Evolutionary conservation across 352 stramenopile species (phyloP).

Genomic region (Phytophthora brassicae): DNA sequence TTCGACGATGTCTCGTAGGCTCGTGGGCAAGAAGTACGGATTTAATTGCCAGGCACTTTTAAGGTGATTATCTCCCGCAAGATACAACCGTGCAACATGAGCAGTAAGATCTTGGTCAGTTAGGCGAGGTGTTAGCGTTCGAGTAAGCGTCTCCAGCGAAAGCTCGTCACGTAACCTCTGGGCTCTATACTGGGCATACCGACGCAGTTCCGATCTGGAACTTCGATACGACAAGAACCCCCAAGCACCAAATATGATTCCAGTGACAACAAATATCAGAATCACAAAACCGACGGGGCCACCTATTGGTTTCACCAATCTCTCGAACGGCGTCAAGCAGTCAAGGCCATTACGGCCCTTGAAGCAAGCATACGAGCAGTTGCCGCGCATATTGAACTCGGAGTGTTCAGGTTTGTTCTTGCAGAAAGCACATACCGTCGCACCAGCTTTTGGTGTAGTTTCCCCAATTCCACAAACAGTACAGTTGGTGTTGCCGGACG

Average conservation of each 20-base stretch:
- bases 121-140: slow-evolving; percentile 66
- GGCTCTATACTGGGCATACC: slow-evolving; percentile 76
- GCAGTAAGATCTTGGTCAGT: slow-evolving; percentile 75
- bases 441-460: slow-evolving; percentile 57
- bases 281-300: slow-evolving; percentile 74
- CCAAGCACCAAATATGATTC: slow-evolving; percentile 63
- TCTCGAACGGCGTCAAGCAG: slow-evolving; percentile 84
- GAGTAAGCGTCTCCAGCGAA: slow-evolving; percentile 71
- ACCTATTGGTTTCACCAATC: slow-evolving; percentile 78
- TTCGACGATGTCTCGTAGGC: slow-evolving; percentile 72
- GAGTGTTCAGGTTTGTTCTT: slow-evolving; percentile 67
- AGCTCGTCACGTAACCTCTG: slow-evolving; percentile 74
- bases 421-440: slow-evolving; percentile 52
- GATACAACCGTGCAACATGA: slow-evolving; percentile 77
- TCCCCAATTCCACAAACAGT: slow-evolving; percentile 75
- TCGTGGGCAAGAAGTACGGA: slow-evolving; percentile 52
- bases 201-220: slow-evolving; percentile 40
- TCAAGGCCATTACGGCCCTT: slow-evolving; percentile 78
- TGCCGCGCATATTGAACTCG: slow-evolving; percentile 74
- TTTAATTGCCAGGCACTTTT: slow-evolving; percentile 68
- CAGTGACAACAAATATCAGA: slow-evolving; percentile 58
- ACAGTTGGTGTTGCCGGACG: slow-evolving; percentile 55
- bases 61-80: slow-evolving; percentile 71
- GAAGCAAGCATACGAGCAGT: slow-evolving; percentile 81
- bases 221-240: slow-evolving; percentile 70